phyloP scores from a whole-genome alignment of 1,284 basidiomycete genomes.

The Pseudozyma sp. region DNA sequence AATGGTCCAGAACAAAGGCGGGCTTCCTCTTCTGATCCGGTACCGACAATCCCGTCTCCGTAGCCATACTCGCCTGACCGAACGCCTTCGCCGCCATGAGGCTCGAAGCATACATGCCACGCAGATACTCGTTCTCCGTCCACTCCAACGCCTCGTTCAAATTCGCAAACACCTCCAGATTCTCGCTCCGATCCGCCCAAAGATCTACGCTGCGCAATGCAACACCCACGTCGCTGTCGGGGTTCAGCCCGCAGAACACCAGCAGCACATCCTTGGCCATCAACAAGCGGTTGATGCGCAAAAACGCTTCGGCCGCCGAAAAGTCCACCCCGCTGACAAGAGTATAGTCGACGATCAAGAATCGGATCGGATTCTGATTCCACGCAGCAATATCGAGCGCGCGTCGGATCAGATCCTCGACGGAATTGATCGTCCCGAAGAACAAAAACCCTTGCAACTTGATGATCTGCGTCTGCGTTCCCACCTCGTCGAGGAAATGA shows the following conservation, averaged over 20 bases:
- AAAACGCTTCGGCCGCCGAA: constrained; percentile 93
- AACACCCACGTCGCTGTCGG: constrained; percentile 64
- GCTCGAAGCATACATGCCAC: constrained; percentile 69
- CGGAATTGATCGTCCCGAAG: constrained; percentile 91
- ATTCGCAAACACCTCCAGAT: constrained; percentile 79
- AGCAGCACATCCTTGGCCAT: constrained; percentile 81
- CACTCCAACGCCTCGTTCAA: constrained; percentile 93
- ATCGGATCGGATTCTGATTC: constrained; percentile 84
- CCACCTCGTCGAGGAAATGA: constrained; percentile 88
- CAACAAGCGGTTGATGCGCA: constrained; percentile 87
- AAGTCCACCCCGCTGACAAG: constrained; percentile 92
- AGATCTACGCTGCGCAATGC: constrained; percentile 74
- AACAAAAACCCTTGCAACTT: constrained; percentile 91
- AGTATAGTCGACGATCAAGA: constrained; percentile 74
- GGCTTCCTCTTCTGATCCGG: constrained; percentile 59
- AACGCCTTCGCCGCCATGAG: constrained; percentile 66
- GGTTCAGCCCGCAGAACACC: constrained; percentile 83
- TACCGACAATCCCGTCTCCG: constrained; percentile 70
- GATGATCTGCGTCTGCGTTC: constrained; percentile 89
- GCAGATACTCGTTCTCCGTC: constrained; percentile 72
- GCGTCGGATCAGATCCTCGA: constrained; percentile 80
- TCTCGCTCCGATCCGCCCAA: constrained; percentile 71
- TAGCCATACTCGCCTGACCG: constrained; percentile 68
- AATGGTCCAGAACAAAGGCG: constrained; percentile 71
- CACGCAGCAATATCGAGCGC: constrained; percentile 82